These are phyloP conservation scores for Nothopassalora personata DNA, from an alignment of 2,329 filamentous ascomycete genomes.

Conservation along the genomic window DNA sequence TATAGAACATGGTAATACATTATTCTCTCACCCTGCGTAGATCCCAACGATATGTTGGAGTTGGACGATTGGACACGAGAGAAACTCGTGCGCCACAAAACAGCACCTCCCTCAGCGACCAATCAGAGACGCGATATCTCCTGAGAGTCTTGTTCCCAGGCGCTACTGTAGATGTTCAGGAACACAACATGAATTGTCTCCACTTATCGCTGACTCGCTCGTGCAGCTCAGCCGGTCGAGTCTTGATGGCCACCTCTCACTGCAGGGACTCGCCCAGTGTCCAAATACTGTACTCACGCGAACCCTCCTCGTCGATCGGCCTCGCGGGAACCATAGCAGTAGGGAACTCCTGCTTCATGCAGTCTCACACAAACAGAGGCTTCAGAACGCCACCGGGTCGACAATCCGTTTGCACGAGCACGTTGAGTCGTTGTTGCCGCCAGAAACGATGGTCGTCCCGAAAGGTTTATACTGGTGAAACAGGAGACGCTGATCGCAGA, in stretches of 20 bases:
- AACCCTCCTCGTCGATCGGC: background rate
- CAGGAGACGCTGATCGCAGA: conserved; percentile 2
- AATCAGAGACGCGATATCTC: background rate
- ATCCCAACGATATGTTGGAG: background rate
- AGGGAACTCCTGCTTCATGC: background rate
- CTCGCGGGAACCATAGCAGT: background rate
- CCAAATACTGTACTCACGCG: background rate
- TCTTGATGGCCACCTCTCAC: background rate
- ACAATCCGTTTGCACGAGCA: background rate
- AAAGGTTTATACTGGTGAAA: conserved; percentile 6
- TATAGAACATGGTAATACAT: too few species aligned
- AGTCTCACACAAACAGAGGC: background rate
- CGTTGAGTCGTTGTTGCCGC: background rate
- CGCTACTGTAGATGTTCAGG: background rate
- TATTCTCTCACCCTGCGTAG: background rate
- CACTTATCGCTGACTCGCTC: background rate
- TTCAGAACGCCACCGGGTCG: background rate
- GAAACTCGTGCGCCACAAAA: background rate
- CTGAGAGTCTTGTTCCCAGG: background rate
- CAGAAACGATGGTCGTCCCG: background rate
- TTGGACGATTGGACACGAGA: conserved; percentile 1
- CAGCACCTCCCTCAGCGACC: background rate
- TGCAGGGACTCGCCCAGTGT: background rate
- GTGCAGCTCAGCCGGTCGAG: background rate
- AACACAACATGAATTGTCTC: background rate